A percentile compares a stretch with the other conserved stretches of the same genome.
Evolutionary conservation across 2,329 filamentous ascomycete species (phyloP).

Genomic region (Magnaporthiopsis incrustans): DNA sequence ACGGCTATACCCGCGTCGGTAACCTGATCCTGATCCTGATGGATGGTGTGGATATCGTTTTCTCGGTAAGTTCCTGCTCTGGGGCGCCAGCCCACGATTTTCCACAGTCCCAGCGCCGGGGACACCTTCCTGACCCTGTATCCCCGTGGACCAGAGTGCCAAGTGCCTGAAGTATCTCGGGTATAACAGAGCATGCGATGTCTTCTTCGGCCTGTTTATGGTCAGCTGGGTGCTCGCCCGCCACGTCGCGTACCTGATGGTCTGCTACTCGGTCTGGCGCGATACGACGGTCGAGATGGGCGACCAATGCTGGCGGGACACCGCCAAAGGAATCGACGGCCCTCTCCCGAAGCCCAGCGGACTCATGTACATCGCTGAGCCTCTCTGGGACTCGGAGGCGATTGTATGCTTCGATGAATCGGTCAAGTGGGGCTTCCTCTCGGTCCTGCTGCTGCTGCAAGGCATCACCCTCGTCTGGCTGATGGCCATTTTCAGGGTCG

Average conservation of each 20-base stretch:
- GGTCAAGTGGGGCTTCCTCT: constrained; percentile 71
- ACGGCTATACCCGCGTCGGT: constrained; percentile 79
- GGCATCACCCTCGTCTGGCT: constrained; percentile 80
- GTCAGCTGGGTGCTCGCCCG: constrained; percentile 75
- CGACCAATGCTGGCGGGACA: constrained; percentile 63
- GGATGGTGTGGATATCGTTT: constrained; percentile 84
- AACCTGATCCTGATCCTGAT: constrained; percentile 86
- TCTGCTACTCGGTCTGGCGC: constrained; percentile 75
- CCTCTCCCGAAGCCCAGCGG: constrained; percentile 40
- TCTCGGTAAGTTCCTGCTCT: constrained; percentile 55
- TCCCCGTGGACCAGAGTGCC: constrained; percentile 50
- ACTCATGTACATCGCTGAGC: constrained; percentile 60
- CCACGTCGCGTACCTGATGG: constrained; percentile 69
- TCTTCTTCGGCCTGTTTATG: constrained; percentile 80
- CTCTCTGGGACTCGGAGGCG: constrained; percentile 63
- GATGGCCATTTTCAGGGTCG: constrained; percentile 76
- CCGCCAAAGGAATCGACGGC: constrained; percentile 37
- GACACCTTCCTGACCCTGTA: not conserved
- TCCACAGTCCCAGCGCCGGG: too few relatives aligned
- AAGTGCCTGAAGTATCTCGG: constrained; percentile 91
- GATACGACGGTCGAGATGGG: constrained; percentile 55
- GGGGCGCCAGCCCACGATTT: too few relatives aligned
- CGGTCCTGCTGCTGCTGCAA: constrained; percentile 70
- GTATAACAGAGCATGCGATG: constrained; percentile 68
- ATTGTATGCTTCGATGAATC: constrained; percentile 70